phyloP scores from a whole-genome alignment of 2,329 filamentous ascomycete genomes.

The Metarhizium album region DNA sequence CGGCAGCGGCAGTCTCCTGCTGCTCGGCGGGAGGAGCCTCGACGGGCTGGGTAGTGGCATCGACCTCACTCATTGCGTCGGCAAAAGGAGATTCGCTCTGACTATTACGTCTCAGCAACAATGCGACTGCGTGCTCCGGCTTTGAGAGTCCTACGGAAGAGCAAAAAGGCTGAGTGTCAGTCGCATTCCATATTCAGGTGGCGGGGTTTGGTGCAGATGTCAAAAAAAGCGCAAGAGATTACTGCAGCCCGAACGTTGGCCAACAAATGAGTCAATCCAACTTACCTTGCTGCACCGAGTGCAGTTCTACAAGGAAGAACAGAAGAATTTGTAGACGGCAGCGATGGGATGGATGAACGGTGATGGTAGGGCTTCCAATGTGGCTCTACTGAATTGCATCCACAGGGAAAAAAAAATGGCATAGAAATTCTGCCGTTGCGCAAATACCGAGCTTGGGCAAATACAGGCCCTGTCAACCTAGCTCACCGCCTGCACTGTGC shows the following conservation, averaged over 20 bases:
- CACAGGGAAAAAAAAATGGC: conserved; percentile 2
- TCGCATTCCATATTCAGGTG: neutral
- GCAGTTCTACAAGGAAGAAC: neutral
- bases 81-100: conserved; percentile 1
- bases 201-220: neutral
- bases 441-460: neutral
- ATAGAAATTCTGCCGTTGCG: conserved; percentile 6
- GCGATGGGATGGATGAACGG: neutral
- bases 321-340: neutral
- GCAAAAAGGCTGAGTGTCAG: neutral
- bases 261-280: neutral
- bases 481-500: conserved; percentile 5
- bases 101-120: neutral
- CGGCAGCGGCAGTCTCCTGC: conserved; percentile 8
- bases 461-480: neutral
- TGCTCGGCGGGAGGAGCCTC: conserved; percentile 16
- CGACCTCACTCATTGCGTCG: conserved; percentile 11
- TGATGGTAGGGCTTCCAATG: neutral
- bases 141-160: neutral
- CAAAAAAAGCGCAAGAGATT: neutral
- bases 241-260: neutral
- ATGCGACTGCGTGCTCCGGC: neutral
- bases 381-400: neutral
- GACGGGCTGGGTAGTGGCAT: conserved; percentile 14
- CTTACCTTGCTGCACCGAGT: neutral